Conservation (phyloP, 2,329 filamentous ascomycete genomes). For the Exophiala sp. region DNA sequence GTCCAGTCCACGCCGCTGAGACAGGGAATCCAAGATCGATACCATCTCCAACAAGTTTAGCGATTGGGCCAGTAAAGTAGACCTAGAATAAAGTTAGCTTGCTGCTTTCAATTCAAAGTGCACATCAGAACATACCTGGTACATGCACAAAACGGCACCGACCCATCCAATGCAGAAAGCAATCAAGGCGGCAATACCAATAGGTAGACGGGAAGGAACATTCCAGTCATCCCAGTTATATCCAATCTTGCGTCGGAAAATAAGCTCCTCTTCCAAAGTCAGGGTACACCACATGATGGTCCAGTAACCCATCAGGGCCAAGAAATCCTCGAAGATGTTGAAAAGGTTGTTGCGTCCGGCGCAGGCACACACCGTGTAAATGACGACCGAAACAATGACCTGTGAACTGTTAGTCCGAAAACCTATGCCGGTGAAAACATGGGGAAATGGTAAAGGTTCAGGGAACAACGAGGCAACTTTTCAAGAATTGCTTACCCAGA, state of each 20-base stretch:
- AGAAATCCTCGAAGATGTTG: slow-evolving; percentile 65
- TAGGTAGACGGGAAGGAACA: neutral
- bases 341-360: slow-evolving; percentile 60
- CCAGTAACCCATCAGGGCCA: slow-evolving; percentile 70
- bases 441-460: no score
- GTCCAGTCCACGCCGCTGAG: neutral
- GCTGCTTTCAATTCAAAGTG: neutral
- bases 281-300: slow-evolving; percentile 64
- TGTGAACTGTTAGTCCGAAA: no score
- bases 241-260: slow-evolving; percentile 48
- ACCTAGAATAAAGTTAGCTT: neutral
- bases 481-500: no score
- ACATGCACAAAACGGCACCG: neutral
- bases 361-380: slow-evolving; percentile 63
- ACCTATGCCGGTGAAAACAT: no score
- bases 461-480: no score
- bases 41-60: neutral
- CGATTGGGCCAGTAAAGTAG: neutral
- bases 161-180: slow-evolving; percentile 2
- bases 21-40: neutral
- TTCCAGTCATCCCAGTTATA: neutral
- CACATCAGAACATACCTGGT: neutral
- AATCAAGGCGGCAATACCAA: neutral
- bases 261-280: slow-evolving; percentile 54
- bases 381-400: slow-evolving; percentile 58